A percentile compares a stretch with the other conserved stretches of the same genome.
These are phyloP conservation scores for Blastosporella zonata DNA, from an alignment of 1,284 basidiomycete species.

Conservation along the genomic window DNA sequence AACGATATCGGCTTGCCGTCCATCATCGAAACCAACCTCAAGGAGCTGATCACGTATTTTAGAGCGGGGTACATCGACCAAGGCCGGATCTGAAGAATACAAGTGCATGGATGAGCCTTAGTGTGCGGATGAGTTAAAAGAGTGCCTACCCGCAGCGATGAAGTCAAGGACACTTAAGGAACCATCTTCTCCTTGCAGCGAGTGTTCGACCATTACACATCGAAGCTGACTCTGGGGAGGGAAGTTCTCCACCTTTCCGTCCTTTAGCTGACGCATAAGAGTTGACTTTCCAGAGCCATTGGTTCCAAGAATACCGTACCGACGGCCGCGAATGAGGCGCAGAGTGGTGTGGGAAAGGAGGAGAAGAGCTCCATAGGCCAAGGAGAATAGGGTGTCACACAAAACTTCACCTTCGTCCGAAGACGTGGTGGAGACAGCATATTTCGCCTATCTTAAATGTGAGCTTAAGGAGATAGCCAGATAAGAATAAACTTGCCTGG, in stretches of 20 bases:
- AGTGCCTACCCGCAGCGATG: slow-evolving; percentile 69
- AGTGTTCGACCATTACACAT: slow-evolving; percentile 95
- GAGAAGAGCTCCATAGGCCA: slow-evolving; percentile 95
- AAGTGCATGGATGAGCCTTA: background rate
- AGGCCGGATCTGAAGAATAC: slow-evolving; percentile 48
- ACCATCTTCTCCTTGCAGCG: slow-evolving; percentile 89
- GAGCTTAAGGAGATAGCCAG: slow-evolving; percentile 6
- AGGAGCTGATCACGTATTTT: slow-evolving; percentile 78
- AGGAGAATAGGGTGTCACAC: slow-evolving; percentile 92
- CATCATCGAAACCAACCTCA: slow-evolving; percentile 91
- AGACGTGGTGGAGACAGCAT: slow-evolving; percentile 37
- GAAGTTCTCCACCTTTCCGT: slow-evolving; percentile 95
- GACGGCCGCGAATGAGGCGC: slow-evolving; percentile 85
- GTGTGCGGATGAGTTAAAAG: background rate
- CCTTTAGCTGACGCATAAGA: slow-evolving; percentile 92
- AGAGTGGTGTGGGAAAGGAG: slow-evolving; percentile 95
- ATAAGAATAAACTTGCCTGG: slow-evolving; percentile 36
- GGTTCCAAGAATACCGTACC: slow-evolving; percentile 94
- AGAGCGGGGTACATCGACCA: slow-evolving; percentile 55
- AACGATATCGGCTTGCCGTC: slow-evolving; percentile 82
- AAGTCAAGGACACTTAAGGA: slow-evolving; percentile 84
- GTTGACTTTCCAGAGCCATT: slow-evolving; percentile 98
- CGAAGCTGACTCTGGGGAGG: slow-evolving; percentile 85
- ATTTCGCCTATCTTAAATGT: slow-evolving; percentile 45
- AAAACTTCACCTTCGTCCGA: slow-evolving; percentile 82